These are phyloP conservation scores for Rhizopogon sp. DNA, from an alignment of 768 basidiomycete species.

Conservation along the genomic window DNA sequence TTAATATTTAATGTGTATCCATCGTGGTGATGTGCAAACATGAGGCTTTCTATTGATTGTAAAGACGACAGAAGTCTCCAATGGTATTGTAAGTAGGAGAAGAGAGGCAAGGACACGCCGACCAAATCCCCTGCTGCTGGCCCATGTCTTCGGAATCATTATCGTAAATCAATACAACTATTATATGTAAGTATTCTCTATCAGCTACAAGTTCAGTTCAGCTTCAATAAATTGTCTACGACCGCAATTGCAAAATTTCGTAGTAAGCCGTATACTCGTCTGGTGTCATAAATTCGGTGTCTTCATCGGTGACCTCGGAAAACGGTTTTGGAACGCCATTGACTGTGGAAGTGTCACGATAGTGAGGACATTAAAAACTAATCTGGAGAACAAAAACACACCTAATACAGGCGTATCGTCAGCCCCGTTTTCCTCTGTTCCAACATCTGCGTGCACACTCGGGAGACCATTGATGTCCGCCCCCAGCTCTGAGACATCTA, in stretches of 20 bases:
- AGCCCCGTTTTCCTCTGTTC: slow-evolving; percentile 1
- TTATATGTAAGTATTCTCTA: not conserved
- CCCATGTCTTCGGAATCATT: not conserved
- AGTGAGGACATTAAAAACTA: not conserved
- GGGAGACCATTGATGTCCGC: slow-evolving; percentile 16
- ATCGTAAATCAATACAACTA: not conserved
- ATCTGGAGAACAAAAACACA: not conserved
- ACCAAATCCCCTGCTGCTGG: no score
- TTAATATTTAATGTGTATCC: no score
- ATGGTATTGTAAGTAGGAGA: no score
- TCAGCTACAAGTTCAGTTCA: not conserved
- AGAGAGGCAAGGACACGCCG: no score
- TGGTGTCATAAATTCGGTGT: slow-evolving; percentile 88
- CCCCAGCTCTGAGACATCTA: slow-evolving; percentile 29
- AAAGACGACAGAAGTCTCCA: no score
- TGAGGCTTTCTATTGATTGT: no score
- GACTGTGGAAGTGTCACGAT: slow-evolving; percentile 39
- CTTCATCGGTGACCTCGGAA: slow-evolving; percentile 84
- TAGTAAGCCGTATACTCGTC: slow-evolving; percentile 88
- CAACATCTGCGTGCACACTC: not conserved
- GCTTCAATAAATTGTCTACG: slow-evolving; percentile 7
- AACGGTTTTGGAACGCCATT: slow-evolving; percentile 70
- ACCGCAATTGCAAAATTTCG: slow-evolving; percentile 54
- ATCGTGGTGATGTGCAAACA: no score
- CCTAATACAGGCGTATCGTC: slow-evolving; percentile 47